Percentiles rank a stretch among this genome's conserved stretches.
Conservation (phyloP, 257 asterid species). For the Gentiana straminea region DNA sequence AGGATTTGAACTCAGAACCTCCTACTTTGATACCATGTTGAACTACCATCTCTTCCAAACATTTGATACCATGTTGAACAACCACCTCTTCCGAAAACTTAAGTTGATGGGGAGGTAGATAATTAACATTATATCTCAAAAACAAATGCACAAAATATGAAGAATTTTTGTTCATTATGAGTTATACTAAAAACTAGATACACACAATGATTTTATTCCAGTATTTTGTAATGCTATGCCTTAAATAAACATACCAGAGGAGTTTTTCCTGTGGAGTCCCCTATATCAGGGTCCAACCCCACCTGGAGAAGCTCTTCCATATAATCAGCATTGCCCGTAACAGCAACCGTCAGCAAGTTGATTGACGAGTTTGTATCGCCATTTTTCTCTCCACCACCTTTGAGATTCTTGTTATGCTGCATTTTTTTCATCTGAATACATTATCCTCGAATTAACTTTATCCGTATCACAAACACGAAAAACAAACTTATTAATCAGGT, state of each 20-base stretch:
- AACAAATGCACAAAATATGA: too few species aligned
- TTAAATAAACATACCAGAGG: constrained; percentile 46
- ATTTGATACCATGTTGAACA: too few species aligned
- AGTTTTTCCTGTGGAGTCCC: constrained; percentile 68
- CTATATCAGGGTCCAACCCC: constrained; percentile 77
- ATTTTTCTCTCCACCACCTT: constrained; percentile 49
- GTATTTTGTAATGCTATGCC: not conserved
- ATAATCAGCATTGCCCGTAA: constrained; percentile 80
- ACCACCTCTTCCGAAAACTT: too few species aligned
- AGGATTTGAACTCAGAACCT: too few species aligned
- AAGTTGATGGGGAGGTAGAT: too few species aligned
- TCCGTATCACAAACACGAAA: not conserved
- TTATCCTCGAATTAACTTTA: too few species aligned
- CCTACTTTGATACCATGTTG: too few species aligned
- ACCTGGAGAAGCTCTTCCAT: constrained; percentile 82
- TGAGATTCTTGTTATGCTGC: constrained; percentile 74
- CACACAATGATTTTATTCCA: not conserved
- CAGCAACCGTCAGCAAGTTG: constrained; percentile 64
- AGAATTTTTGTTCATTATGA: too few species aligned
- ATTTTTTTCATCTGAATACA: too few species aligned
- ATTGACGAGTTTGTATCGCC: constrained; percentile 48
- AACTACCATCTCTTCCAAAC: too few species aligned
- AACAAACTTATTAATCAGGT: not conserved
- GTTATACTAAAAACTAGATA: not conserved
- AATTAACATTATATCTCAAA: too few species aligned